A percentile compares a stretch with the other conserved stretches of the same genome.
phyloP scores from a whole-genome alignment of 31 red algal species.

The Porphyra umbilicalis region DNA sequence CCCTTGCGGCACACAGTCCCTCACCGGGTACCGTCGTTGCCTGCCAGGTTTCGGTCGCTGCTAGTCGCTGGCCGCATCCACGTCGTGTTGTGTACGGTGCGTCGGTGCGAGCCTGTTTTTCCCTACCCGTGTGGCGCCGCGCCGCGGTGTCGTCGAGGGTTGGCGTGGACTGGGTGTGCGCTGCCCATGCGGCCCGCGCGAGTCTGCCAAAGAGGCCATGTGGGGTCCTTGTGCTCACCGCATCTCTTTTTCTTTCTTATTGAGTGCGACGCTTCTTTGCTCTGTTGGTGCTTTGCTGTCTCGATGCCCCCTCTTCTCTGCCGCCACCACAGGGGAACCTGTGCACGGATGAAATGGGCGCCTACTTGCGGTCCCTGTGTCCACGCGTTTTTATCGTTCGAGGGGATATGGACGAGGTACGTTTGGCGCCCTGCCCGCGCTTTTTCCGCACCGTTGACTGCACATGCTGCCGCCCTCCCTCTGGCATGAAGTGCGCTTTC shows the following conservation, averaged over 20 bases:
- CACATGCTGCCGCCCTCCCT: not conserved
- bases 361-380: slow-evolving; percentile 6
- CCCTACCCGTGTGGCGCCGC: slow-evolving; percentile 1
- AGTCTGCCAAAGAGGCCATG: no score
- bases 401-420: slow-evolving; percentile 20
- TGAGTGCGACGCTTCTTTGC: no score
- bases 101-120: no score
- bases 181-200: no score
- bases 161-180: no score
- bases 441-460: not conserved
- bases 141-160: no score
- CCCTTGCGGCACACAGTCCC: not conserved
- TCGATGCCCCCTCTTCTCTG: not conserved
- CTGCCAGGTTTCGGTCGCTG: slow-evolving; percentile 9
- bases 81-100: slow-evolving; percentile 12
- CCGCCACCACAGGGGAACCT: slow-evolving; percentile 1
- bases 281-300: not conserved
- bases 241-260: no score
- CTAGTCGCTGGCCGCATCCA: slow-evolving; percentile 11
- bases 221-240: no score
- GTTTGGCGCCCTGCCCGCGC: no score
- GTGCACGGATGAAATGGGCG: slow-evolving; percentile 8
- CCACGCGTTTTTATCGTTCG: slow-evolving; percentile 1
- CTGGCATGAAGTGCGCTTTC: no score
- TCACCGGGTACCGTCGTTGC: slow-evolving; percentile 4